Base-by-base conservation (phyloP, 306 rosid genomes). In the Quercus parvula region DNA sequence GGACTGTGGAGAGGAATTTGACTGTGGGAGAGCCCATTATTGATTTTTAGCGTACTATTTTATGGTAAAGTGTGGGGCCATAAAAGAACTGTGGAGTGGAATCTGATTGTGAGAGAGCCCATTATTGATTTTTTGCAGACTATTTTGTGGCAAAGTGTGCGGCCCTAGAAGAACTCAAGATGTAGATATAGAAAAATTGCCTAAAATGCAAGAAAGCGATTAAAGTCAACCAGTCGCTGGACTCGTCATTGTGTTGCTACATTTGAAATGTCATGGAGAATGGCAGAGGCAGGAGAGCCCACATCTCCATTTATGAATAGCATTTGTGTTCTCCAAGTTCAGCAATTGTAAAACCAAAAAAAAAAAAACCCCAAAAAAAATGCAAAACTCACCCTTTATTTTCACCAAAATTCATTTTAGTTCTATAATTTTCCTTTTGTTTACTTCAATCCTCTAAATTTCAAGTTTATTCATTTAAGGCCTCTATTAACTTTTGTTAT, bases 11-110 rank as follows among this genome's bases (percentile, higher is more conserved):
- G 85, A 88, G 99, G 18, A 95, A 95, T 86, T 87, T 94, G 74
- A 92, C 79, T 9, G 81, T 95, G 64, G 99, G 99, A 56, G 99
- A 95, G 75, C 99, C 99, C 46, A 95, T 95, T 41, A 95, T 92
- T 54, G 97, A 95, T 88, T 95, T 92, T 89, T 92, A 81, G 89
- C 25, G 31, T 38, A 7, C 11, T 38, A 7, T 8, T 38, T 38
- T 38, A 11, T 8, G 46, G 11, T 2, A 2, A 8, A 38, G 46
- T 38, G 11, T 38, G 46, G 2, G 2, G 11, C 46, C 11, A 8
- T 38, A 38, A 11, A 38, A 38, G 46, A 38, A 38, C 97, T 1
- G 86, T 95, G 71, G 94, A 92, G 85, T 87, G 99, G 18, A 95
- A 95, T 86, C 87, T 94, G 72, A 91, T 77, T 18, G 81, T 95